These are phyloP conservation scores for Zangia roseola DNA, from an alignment of 768 basidiomycete genomes.

Conservation along the genomic window DNA sequence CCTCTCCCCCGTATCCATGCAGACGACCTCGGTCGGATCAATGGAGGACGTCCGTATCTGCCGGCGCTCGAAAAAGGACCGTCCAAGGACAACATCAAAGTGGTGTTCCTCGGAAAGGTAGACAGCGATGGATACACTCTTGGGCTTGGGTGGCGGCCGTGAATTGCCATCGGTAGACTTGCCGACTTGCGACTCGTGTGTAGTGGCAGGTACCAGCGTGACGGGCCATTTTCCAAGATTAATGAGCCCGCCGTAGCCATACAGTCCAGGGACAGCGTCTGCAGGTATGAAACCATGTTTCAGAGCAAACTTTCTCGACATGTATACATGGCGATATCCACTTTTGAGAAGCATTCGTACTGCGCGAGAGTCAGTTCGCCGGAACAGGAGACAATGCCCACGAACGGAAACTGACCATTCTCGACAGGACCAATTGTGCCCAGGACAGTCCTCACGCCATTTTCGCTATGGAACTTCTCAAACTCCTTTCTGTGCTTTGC, in stretches of 20 bases:
- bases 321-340: slow-evolving; percentile 92
- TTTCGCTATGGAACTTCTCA: slow-evolving; percentile 83
- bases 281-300: slow-evolving; percentile 84
- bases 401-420: slow-evolving; percentile 53
- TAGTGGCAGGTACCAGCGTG: slow-evolving; percentile 46
- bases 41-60: slow-evolving; percentile 78
- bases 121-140: slow-evolving; percentile 55
- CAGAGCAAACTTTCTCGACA: slow-evolving; percentile 90
- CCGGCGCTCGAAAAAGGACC: slow-evolving; percentile 80
- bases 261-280: slow-evolving; percentile 85
- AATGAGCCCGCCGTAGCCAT: slow-evolving; percentile 90
- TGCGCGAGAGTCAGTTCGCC: slow-evolving; percentile 25
- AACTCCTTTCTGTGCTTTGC: slow-evolving; percentile 75
- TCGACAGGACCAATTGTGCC: slow-evolving; percentile 91
- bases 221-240: slow-evolving; percentile 89
- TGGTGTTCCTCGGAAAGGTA: slow-evolving; percentile 93
- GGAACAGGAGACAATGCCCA: too few relatives aligned
- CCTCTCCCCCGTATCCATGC: slow-evolving; percentile 89
- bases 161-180: not conserved
- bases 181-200: not conserved
- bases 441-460: slow-evolving; percentile 89
- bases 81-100: slow-evolving; percentile 92
- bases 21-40: slow-evolving; percentile 88
- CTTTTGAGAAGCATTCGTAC: slow-evolving; percentile 92
- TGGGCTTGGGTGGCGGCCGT: slow-evolving; percentile 26